A percentile compares a stretch with the other conserved stretches of the same genome.
These are phyloP conservation scores for Phlegmacium glaucopus DNA, from an alignment of 768 basidiomycete species.

Conservation along the genomic window DNA sequence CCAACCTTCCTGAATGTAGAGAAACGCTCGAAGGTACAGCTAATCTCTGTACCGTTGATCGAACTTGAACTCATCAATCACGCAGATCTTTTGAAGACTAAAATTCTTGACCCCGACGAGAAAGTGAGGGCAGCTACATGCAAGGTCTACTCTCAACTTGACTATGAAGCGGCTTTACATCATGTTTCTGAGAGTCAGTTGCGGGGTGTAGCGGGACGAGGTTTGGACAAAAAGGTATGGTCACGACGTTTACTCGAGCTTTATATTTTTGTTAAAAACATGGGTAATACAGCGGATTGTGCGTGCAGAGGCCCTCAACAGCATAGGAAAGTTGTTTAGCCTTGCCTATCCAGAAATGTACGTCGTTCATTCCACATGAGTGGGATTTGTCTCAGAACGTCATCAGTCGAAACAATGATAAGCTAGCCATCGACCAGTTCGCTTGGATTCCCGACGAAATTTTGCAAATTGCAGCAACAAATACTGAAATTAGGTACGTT, in stretches of 20 bases:
- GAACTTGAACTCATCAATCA: neutral
- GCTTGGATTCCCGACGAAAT: conserved; percentile 89
- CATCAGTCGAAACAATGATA: conserved; percentile 75
- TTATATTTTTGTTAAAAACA: neutral
- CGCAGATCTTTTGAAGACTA: conserved; percentile 55
- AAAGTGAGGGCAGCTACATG: conserved; percentile 85
- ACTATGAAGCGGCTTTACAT: conserved; percentile 89
- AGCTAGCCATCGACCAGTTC: conserved; percentile 72
- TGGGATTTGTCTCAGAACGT: neutral
- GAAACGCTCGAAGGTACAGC: conserved; percentile 69
- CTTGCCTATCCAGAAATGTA: conserved; percentile 90
- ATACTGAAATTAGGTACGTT: conserved; percentile 55
- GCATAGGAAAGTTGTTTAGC: conserved; percentile 74
- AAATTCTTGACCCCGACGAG: conserved; percentile 87
- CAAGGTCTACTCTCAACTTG: conserved; percentile 75
- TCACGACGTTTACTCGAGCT: neutral
- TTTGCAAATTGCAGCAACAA: conserved; percentile 50
- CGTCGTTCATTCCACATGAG: conserved; percentile 24
- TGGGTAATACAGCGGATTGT: conserved; percentile 43
- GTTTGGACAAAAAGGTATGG: conserved; percentile 81
- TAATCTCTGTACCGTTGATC: neutral
- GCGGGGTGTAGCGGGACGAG: conserved; percentile 62
- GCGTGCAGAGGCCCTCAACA: conserved; percentile 72
- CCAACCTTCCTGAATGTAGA: conserved; percentile 62
- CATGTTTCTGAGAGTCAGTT: conserved; percentile 68